Conservation (phyloP, 805 yeast species). For the Vanderwaltozyma yarrowii region DNA sequence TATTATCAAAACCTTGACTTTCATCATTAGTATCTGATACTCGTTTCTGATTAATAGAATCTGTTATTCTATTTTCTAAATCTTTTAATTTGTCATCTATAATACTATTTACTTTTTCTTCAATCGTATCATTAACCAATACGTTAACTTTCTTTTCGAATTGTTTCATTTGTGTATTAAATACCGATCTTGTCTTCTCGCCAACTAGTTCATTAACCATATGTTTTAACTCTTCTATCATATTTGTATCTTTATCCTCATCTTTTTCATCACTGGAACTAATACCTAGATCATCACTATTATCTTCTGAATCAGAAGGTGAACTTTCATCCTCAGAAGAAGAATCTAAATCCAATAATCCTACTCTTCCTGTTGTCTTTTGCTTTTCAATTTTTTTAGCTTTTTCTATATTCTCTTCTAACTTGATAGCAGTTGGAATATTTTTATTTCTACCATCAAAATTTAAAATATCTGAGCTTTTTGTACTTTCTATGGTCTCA, state of each 20-base stretch:
- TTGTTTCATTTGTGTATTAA: conserved; percentile 11
- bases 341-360: conserved; percentile 5
- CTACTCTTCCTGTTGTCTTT: background rate
- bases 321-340: conserved; percentile 3
- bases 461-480: conserved; percentile 14
- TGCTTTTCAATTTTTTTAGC: background rate
- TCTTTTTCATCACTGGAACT: conserved; percentile 8
- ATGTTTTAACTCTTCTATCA: conserved; percentile 21
- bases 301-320: conserved; percentile 4
- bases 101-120: conserved; percentile 2
- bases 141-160: conserved; percentile 1
- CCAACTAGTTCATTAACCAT: conserved; percentile 22
- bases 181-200: conserved; percentile 12
- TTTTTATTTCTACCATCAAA: conserved; percentile 4
- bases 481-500: conserved; percentile 13
- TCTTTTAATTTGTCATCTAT: background rate
- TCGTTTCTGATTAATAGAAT: background rate
- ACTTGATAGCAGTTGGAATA: background rate
- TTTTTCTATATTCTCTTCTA: background rate
- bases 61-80: background rate
- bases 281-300: conserved; percentile 6
- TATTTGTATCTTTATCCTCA: conserved; percentile 7
- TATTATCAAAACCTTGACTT: background rate
- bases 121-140: conserved; percentile 10
- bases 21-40: background rate